phyloP scores from a whole-genome alignment of 495 filamentous ascomycete species.

The Articulospora tetracladia region DNA sequence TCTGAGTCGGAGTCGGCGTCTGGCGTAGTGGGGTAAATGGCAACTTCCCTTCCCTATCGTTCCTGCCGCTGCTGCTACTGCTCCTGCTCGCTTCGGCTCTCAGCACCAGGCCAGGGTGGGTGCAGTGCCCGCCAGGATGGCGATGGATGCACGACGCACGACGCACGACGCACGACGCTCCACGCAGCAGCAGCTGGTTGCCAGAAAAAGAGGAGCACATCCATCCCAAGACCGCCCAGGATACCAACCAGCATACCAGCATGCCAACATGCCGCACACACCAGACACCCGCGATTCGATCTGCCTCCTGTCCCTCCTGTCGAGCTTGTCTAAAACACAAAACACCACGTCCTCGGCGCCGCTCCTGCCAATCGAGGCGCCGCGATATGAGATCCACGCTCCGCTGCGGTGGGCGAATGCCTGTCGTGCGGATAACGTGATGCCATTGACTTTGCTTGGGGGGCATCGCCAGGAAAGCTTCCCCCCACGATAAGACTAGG shows the following conservation, averaged over 20 bases:
- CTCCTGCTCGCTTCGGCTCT: not conserved
- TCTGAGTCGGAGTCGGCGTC: not conserved
- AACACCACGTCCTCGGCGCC: not conserved
- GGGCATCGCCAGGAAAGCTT: not conserved
- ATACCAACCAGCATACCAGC: too few species aligned
- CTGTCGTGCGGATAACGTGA: conserved; percentile 8
- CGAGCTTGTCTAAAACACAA: not conserved
- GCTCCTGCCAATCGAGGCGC: not conserved
- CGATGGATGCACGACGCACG: too few species aligned
- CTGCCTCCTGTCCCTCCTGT: not conserved
- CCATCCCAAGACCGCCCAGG: too few species aligned
- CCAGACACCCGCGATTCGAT: too few species aligned
- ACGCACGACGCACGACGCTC: too few species aligned
- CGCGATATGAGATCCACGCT: not conserved
- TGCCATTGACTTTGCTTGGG: not conserved
- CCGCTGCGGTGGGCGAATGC: not conserved
- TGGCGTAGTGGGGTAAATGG: not conserved
- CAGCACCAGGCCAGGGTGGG: not conserved
- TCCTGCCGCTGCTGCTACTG: not conserved
- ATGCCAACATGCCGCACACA: too few species aligned
- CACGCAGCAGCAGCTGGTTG: too few species aligned
- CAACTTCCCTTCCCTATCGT: not conserved
- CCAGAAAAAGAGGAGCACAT: too few species aligned
- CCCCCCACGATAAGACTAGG: not conserved
- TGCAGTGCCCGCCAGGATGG: too few species aligned